A percentile compares a stretch with the other conserved stretches of the same genome.
Evolutionary conservation across 2,329 filamentous ascomycete genomes (phyloP).

Genomic region (Xylaria sp.): DNA sequence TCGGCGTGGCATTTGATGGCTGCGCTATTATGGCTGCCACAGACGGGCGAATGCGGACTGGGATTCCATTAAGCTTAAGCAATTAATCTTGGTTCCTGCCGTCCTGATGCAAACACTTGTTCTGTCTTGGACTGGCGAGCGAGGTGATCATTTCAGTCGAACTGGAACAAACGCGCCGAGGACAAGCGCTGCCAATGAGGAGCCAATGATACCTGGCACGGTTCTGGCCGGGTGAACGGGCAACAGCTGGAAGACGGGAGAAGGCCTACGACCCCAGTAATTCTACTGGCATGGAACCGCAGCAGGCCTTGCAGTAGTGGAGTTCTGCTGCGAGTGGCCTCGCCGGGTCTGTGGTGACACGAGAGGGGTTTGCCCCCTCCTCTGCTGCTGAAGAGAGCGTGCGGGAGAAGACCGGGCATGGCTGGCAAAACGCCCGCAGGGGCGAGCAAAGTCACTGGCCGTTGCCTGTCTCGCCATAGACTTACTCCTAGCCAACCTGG

Average conservation of each 20-base stretch:
- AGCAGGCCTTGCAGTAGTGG: conserved; percentile 1
- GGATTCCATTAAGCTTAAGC: background rate
- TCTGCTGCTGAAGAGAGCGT: background rate
- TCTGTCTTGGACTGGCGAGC: background rate
- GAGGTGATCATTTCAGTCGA: background rate
- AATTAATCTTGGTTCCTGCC: background rate
- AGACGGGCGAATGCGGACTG: background rate
- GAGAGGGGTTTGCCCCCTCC: conserved; percentile 13
- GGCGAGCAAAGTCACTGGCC: background rate
- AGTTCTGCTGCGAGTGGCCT: conserved; percentile 15
- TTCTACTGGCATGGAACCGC: conserved; percentile 6
- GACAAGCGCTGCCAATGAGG: background rate
- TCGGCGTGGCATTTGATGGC: conserved; percentile 3
- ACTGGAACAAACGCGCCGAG: background rate
- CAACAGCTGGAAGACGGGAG: conserved; percentile 5
- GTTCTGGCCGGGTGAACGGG: background rate
- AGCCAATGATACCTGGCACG: background rate
- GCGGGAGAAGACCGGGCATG: background rate
- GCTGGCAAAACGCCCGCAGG: conserved; percentile 6
- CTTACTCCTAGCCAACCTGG: background rate
- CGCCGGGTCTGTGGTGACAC: conserved; percentile 16
- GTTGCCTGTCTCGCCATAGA: background rate
- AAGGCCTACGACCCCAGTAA: conserved; percentile 6
- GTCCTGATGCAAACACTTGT: background rate
- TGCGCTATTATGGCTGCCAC: background rate